Evolutionary conservation across 257 asterid genomes (phyloP).

Genomic region (Agastache rugosa): DNA sequence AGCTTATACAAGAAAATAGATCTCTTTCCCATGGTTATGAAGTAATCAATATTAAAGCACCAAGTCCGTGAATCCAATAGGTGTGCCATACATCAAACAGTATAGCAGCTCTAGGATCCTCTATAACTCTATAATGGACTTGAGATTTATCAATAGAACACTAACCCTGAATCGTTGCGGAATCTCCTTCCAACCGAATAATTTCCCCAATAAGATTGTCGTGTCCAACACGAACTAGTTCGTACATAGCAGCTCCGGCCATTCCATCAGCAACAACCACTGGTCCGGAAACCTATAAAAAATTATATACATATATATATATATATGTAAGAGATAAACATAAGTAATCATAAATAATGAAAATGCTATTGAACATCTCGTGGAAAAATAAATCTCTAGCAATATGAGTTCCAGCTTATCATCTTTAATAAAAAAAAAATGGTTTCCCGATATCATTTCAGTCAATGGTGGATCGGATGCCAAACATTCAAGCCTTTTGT

Average conservation of each 20-base stretch:
- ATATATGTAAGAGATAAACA: constrained; percentile 5
- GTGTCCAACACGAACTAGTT: constrained; percentile 96
- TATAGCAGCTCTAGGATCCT: background rate
- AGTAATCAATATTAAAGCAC: background rate
- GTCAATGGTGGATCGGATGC: background rate
- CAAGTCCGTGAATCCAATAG: background rate
- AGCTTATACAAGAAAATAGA: background rate
- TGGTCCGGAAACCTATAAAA: constrained; percentile 88
- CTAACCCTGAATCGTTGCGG: constrained; percentile 97
- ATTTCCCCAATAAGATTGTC: constrained; percentile 98
- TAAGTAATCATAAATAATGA: background rate
- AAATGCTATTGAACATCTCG: background rate
- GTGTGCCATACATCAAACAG: background rate
- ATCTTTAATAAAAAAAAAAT: background rate
- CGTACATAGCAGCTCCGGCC: constrained; percentile 99
- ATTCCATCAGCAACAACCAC: constrained; percentile 99
- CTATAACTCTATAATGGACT: background rate
- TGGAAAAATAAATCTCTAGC: background rate
- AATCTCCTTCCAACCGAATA: constrained; percentile 97
- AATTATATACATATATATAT: background rate
- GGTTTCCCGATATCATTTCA: background rate
- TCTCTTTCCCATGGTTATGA: background rate
- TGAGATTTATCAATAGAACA: constrained; percentile 9
- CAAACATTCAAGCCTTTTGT: background rate
- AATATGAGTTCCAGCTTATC: background rate